phyloP scores from a whole-genome alignment of 2,329 filamentous ascomycete genomes.

The Colletotrichum chlorophyti region DNA sequence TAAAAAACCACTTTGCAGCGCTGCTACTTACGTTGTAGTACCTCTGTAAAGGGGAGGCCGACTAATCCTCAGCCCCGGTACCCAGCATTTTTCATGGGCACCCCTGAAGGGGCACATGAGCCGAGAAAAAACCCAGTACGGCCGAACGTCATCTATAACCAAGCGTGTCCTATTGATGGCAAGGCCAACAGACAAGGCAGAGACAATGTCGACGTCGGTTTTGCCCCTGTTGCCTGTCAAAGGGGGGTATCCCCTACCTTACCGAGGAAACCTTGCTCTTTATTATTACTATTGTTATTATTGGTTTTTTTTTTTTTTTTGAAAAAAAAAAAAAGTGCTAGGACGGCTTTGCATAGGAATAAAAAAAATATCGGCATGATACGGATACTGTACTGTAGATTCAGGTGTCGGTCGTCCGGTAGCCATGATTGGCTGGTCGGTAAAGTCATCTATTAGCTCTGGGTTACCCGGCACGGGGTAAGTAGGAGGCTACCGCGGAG shows the following conservation, averaged over 20 bases:
- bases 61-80: slow-evolving; percentile 6
- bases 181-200: background rate
- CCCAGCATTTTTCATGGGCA: background rate
- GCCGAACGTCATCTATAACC: slow-evolving; percentile 1
- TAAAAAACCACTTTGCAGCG: slow-evolving; percentile 3
- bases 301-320: too few relatives aligned
- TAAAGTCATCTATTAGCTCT: background rate
- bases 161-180: slow-evolving; percentile 4
- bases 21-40: too few relatives aligned
- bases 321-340: too few relatives aligned
- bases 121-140: too few relatives aligned
- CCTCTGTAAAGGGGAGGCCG: slow-evolving; percentile 15
- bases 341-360: too few relatives aligned
- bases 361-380: too few relatives aligned
- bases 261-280: too few relatives aligned
- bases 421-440: slow-evolving; percentile 5
- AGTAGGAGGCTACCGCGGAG: background rate
- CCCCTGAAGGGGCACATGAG: background rate
- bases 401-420: slow-evolving; percentile 21
- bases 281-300: too few relatives aligned
- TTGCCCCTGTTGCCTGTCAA: background rate
- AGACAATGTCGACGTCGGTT: slow-evolving; percentile 1
- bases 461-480: background rate
- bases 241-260: background rate
- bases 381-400: too few relatives aligned